Base-by-base conservation (phyloP, 805 yeast species). In the Brettanomyces nanus region DNA sequence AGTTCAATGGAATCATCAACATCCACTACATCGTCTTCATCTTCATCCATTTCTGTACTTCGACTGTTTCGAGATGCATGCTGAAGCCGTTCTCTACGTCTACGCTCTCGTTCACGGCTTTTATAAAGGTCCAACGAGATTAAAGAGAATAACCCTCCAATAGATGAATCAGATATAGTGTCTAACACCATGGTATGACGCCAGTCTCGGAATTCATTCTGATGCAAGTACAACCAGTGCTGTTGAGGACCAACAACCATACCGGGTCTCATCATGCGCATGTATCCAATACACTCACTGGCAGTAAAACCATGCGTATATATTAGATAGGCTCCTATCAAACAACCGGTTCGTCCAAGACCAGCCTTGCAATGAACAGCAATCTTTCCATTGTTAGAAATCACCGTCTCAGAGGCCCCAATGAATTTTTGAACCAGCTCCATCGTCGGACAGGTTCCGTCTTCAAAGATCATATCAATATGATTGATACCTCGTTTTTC, bases 171-270 rank as follows among this genome's bases (percentile, higher is more conserved):
- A 2, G 94, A 79, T 22, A 72, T 58, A 41, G 73, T 71, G 43
- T 86, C 86, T 25, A 87, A 55, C 15, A 78, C 78, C 95, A 84
- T 87, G 9, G 96, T 86, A 51, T 80, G 85, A 58, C 86, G 75
- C 97, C 98, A 92, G 52, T 87, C 96, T 52, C 97, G 73, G 60
- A 92, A 92, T 49, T 89, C 96, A 59, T 86, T 80, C 61, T 92
- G 98, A 58, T 92, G 96, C 45, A 92, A 71, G 55, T 92, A 92
- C 42, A 92, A 69, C 98, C 98, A 92, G 64, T 92, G 98, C 58
- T 92, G 98, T 61, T 92, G 98, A 2, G 98, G 98, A 0, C 98
- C 98, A 22, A 92, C 98, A n/a, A 92, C 97, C 98, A 92, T 92
- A 30, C 98, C 98, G 0, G 98, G 98, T 48, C 98, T 75, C 45